Percentiles rank a stretch among this genome's conserved stretches.
phyloP scores from a whole-genome alignment of 345 rosid species.

The Populus nigra region DNA sequence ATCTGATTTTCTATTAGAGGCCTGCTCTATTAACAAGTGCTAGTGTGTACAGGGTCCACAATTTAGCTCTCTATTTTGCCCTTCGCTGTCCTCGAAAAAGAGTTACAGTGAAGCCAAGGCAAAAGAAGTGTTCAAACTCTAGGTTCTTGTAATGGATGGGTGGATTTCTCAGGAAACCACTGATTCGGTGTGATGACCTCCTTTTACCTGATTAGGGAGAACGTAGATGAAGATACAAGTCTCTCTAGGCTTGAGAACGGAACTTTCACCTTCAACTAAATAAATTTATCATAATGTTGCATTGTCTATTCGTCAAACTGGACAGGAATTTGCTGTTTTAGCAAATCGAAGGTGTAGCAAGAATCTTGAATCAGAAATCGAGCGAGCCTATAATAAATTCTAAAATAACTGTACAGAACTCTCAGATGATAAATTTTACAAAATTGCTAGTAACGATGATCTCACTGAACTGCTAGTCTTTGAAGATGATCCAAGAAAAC shows the following conservation, averaged over 20 bases:
- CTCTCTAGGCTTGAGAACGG: not conserved
- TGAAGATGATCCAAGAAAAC: conserved; percentile 93
- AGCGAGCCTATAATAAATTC: not conserved
- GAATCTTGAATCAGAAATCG: not conserved
- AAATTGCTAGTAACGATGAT: conserved; percentile 8
- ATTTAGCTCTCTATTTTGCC: not conserved
- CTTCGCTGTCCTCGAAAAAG: not conserved
- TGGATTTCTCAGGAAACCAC: not conserved
- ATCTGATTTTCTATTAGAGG: not conserved
- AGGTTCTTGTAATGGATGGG: not conserved
- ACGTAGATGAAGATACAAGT: not conserved
- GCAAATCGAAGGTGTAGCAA: not conserved
- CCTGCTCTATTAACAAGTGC: not conserved
- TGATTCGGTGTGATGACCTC: not conserved
- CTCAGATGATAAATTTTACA: conserved; percentile 12
- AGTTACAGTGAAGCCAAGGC: not conserved
- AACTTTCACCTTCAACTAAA: no score
- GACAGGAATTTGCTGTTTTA: not conserved
- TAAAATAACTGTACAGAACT: conserved; percentile 10
- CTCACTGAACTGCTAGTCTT: conserved; percentile 72
- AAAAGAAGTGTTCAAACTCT: not conserved
- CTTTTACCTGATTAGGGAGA: not conserved
- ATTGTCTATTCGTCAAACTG: not conserved
- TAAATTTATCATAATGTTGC: not conserved
- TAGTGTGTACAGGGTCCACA: not conserved